Percentiles rank a stretch among this genome's conserved stretches.
Conservation (phyloP, 805 yeast genomes). For the Ogataea paraovalis region DNA sequence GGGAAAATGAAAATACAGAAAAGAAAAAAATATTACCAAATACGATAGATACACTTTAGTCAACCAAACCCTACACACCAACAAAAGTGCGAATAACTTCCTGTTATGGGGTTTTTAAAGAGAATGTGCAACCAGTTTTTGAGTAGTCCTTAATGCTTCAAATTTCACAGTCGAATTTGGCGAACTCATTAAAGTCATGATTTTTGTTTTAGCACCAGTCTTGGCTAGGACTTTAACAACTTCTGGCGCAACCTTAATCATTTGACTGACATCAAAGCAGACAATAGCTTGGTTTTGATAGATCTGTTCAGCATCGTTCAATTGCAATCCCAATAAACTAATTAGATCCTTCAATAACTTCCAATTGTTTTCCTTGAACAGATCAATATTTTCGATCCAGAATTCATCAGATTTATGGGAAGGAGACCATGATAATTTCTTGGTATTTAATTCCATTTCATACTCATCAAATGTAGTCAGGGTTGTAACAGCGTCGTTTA, state of each 20-base stretch:
- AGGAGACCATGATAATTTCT: slow-evolving; percentile 82
- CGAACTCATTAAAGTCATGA: slow-evolving; percentile 80
- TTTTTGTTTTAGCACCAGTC: slow-evolving; percentile 64
- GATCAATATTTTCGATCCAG: slow-evolving; percentile 78
- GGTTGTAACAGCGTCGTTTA: slow-evolving; percentile 68
- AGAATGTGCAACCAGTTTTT: slow-evolving; percentile 83
- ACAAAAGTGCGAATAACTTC: background rate
- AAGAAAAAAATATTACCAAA: background rate
- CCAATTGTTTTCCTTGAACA: slow-evolving; percentile 77
- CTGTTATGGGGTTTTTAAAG: slow-evolving; percentile 27
- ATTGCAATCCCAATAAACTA: slow-evolving; percentile 39
- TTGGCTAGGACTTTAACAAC: slow-evolving; percentile 49
- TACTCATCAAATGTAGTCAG: slow-evolving; percentile 94
- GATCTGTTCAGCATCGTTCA: slow-evolving; percentile 26
- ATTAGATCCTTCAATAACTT: slow-evolving; percentile 63
- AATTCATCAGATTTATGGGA: slow-evolving; percentile 85
- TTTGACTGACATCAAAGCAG: slow-evolving; percentile 61
- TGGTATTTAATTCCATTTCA: slow-evolving; percentile 74
- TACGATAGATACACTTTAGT: background rate
- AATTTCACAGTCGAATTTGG: slow-evolving; percentile 85
- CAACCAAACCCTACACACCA: background rate
- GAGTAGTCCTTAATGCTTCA: slow-evolving; percentile 95
- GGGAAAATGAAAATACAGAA: background rate
- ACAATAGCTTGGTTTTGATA: slow-evolving; percentile 51
- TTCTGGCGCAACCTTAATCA: slow-evolving; percentile 61